A percentile compares a stretch with the other conserved stretches of the same genome.
phyloP scores from a whole-genome alignment of 331 rosid genomes.

The Saraca asoca region DNA sequence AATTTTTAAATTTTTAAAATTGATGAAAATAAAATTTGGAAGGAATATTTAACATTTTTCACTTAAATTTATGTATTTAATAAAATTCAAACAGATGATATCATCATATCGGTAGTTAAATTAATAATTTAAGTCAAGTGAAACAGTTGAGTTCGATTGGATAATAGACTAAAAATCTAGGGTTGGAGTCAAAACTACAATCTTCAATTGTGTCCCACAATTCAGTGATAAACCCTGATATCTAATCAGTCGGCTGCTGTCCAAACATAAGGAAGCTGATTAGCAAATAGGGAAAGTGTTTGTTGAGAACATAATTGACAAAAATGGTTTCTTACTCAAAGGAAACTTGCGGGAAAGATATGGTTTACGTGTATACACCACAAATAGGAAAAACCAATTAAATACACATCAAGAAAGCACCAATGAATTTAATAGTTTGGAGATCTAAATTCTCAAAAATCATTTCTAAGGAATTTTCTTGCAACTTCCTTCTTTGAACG shows the following conservation, averaged over 20 bases:
- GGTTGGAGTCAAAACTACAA: conserved; percentile 42
- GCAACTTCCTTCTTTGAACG: background rate
- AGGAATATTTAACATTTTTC: no score
- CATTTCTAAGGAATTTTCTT: background rate
- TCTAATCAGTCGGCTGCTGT: conserved; percentile 48
- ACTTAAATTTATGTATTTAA: no score
- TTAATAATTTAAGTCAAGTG: conserved; percentile 21
- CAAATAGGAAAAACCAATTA: background rate
- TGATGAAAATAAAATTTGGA: no score
- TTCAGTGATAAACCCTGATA: conserved; percentile 37
- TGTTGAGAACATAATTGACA: conserved; percentile 35
- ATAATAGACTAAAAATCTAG: conserved; percentile 27
- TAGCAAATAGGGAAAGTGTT: conserved; percentile 27
- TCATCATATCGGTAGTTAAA: no score
- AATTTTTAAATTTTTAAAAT: no score
- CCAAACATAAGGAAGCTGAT: conserved; percentile 41
- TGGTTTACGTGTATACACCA: conserved; percentile 39
- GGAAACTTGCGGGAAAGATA: conserved; percentile 50
- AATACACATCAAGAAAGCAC: conserved; percentile 41
- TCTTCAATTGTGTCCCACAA: conserved; percentile 49
- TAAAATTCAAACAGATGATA: no score
- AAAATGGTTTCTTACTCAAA: conserved; percentile 39
- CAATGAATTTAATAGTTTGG: conserved; percentile 4
- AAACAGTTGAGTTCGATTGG: conserved; percentile 34
- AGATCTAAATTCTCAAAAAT: background rate